Evolutionary conservation across 2,329 filamentous ascomycete genomes (phyloP).

Genomic region (Ophiostoma ulmi): DNA sequence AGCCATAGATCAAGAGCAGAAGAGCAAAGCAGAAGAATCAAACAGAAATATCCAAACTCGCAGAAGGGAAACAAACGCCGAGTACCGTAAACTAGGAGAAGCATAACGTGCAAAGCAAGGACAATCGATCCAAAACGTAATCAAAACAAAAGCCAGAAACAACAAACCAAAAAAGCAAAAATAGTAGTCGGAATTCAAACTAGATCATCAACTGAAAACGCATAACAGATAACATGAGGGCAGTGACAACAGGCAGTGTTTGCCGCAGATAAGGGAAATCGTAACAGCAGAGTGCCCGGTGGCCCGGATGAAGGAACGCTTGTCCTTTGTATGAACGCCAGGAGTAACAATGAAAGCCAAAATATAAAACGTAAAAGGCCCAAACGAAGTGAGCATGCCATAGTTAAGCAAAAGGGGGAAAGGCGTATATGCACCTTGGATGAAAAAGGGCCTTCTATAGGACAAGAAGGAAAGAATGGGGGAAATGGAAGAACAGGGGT

Average conservation of each 20-base stretch:
- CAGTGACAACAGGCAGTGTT: not conserved
- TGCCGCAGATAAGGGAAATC: not conserved
- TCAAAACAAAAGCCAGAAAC: not conserved
- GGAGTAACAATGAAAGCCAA: not conserved
- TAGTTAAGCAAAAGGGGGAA: not conserved
- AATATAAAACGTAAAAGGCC: not conserved
- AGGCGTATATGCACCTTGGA: not conserved
- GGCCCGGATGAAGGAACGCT: conserved; percentile 13
- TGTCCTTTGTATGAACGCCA: conserved; percentile 13
- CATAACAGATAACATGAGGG: not conserved
- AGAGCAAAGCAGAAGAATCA: not conserved
- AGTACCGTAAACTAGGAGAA: not conserved
- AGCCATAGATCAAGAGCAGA: not conserved
- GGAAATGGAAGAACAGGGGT: not conserved
- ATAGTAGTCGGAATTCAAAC: not conserved
- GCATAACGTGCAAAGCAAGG: not conserved
- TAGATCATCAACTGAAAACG: not conserved
- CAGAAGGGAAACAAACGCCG: conserved; percentile 17
- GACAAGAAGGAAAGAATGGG: not conserved
- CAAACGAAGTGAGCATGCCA: not conserved
- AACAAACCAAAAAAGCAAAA: not conserved
- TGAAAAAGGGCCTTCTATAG: not conserved
- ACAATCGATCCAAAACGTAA: conserved; percentile 2
- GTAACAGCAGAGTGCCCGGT: not conserved
- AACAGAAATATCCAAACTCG: conserved; percentile 9